phyloP scores from a whole-genome alignment of 345 rosid species.

The Corymbia maculata region DNA sequence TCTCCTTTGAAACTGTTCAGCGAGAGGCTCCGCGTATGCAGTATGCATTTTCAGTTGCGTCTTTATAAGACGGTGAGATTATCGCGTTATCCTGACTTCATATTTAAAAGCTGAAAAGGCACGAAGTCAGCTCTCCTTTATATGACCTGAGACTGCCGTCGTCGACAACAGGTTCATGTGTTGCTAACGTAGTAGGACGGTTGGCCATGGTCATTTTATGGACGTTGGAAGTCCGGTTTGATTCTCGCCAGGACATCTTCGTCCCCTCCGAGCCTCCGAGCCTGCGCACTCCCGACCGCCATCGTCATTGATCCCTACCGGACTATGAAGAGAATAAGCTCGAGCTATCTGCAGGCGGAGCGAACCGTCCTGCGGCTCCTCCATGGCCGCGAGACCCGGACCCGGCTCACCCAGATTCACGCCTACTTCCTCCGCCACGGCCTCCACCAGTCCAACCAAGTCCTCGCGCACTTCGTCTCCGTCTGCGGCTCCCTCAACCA shows the following conservation, averaged over 20 bases:
- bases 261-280: neutral
- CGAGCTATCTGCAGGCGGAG: slow-evolving; percentile 2
- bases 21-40: neutral
- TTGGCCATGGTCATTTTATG: neutral
- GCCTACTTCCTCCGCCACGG: slow-evolving; percentile 10
- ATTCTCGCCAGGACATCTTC: neutral
- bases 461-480: slow-evolving; percentile 11
- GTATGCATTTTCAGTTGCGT: neutral
- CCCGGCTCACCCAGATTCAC: slow-evolving; percentile 1
- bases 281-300: neutral
- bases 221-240: neutral
- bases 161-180: neutral
- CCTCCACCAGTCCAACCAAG: slow-evolving; percentile 6
- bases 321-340: neutral
- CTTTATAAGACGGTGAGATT: neutral
- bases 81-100: neutral
- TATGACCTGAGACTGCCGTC: neutral
- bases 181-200: neutral
- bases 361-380: slow-evolving; percentile 8
- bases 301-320: neutral
- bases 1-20: neutral
- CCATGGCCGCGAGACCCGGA: neutral
- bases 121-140: neutral
- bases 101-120: neutral
- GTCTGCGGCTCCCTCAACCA: neutral